A percentile compares a stretch with the other conserved stretches of the same genome.
Evolutionary conservation across 2,329 filamentous ascomycete genomes (phyloP).

Genomic region (Cyanodermella asteris): DNA sequence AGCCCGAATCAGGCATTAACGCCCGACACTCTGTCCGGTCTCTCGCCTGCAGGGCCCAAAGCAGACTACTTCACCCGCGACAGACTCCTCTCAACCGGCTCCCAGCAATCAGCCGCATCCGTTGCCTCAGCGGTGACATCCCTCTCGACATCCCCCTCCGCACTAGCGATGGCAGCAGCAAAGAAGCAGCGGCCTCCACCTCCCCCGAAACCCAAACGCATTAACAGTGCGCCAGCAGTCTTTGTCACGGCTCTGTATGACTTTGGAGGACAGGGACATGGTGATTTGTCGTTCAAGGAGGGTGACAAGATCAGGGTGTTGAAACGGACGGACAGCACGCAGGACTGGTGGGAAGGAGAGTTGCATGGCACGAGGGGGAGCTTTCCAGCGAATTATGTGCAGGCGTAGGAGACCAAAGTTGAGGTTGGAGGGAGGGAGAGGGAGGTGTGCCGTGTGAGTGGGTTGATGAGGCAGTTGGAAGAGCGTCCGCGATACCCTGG

Average conservation of each 20-base stretch:
- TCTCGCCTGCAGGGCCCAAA: conserved; percentile 20
- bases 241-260: conserved; percentile 55
- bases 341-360: conserved; percentile 81
- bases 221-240: conserved; percentile 23
- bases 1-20: no score
- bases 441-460: no score
- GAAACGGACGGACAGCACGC: conserved; percentile 55
- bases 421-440: no score
- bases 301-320: conserved; percentile 58
- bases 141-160: conserved; percentile 11
- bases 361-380: conserved; percentile 43
- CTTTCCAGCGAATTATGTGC: conserved; percentile 69
- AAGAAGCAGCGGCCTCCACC: conserved; percentile 57
- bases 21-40: conserved; percentile 11
- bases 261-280: conserved; percentile 45
- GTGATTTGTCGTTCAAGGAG: conserved; percentile 53
- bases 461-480: no score
- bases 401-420: conserved; percentile 3
- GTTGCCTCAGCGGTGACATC: conserved; percentile 14
- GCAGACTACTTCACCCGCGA: conserved; percentile 23
- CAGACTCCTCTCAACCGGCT: conserved; percentile 18
- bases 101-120: no score
- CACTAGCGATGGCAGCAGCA: conserved; percentile 16
- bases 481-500: no score
- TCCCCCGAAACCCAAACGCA: conserved; percentile 43